Evolutionary conservation across 176 grass and related monocot species (phyloP), one percentile per base, ranked within the genome.

Genomic region (Cenchrus americanus): DNA sequence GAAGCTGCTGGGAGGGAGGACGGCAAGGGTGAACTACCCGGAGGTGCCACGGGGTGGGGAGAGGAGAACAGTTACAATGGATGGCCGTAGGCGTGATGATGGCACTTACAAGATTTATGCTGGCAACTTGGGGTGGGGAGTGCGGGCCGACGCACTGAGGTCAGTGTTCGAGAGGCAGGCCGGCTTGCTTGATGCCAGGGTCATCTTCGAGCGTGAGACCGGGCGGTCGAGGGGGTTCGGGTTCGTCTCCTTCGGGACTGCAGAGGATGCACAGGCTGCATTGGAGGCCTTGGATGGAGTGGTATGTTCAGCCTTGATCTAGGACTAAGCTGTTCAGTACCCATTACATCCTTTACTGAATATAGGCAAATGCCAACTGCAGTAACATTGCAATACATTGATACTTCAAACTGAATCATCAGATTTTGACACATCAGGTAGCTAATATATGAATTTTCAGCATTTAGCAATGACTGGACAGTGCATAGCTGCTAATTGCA

Each of bases 31-130:
- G 69, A 98, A 98, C 74, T 92, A 90, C 85, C 92, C 96, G 0
- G 96, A 98, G 86, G 93, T 95, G 66, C 93, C 96, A 2, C 88
- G 93, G n/a, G 96, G 96, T 46, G 89, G 88, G 24, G 96, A 90
- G 71, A 90, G 93, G 74, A 80, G 54, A 75, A 77, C 82, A 0
- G 85, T 71, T 55, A 81, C 85, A 40, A 95, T 88, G 57, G 61
- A 19, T 54, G 71, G 77, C 44, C 63, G 78, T 60, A 73, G 89
- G 83, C 73, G 81, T 13, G 71, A 92, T 11, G 90, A 96, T 69
- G 94, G 91, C 57, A 76, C 96, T 2, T 74, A 90, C 87, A 98
- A 96, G 89, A 77, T 98, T 52, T 98, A 98, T 9, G 93, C 91
- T 7, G 96, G 96, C 62, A 98, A 98, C 80, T 74, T 98, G 7